A percentile compares a stretch with the other conserved stretches of the same genome.
Evolutionary conservation across 176 grass and related monocot species (phyloP).

Genomic region (Carex pumila): DNA sequence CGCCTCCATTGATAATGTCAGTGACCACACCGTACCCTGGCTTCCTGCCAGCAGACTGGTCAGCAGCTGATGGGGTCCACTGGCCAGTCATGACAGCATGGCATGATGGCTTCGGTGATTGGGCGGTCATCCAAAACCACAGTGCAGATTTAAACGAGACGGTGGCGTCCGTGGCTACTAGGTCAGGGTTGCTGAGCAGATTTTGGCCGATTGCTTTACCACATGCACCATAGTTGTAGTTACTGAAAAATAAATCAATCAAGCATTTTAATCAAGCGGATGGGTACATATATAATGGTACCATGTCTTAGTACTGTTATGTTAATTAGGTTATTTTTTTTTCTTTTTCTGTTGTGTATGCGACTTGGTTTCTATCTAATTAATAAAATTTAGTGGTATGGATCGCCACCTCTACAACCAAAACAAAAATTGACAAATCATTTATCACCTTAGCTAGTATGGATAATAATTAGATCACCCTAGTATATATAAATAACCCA

Average conservation of each 20-base stretch:
- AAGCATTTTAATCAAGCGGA: no score
- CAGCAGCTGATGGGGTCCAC: conserved; percentile 28
- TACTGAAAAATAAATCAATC: conserved; percentile 1
- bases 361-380: no score
- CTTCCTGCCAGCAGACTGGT: conserved; percentile 2
- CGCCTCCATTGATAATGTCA: conserved; percentile 56
- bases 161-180: conserved; percentile 32
- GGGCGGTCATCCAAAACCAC: conserved; percentile 57
- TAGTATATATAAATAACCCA: no score
- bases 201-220: conserved; percentile 31
- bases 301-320: no score
- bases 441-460: no score
- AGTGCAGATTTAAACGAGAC: conserved; percentile 53
- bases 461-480: no score
- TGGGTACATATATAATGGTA: no score
- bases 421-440: no score
- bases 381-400: no score
- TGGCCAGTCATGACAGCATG: conserved; percentile 41
- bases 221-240: conserved; percentile 59
- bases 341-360: no score
- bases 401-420: no score
- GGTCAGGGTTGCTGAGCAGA: conserved; percentile 50
- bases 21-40: conserved; percentile 48
- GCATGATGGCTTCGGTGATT: conserved; percentile 45
- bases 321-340: no score